A percentile compares a stretch with the other conserved stretches of the same genome.
phyloP scores from a whole-genome alignment of 768 basidiomycete species.

The Tylopilus balloui region DNA sequence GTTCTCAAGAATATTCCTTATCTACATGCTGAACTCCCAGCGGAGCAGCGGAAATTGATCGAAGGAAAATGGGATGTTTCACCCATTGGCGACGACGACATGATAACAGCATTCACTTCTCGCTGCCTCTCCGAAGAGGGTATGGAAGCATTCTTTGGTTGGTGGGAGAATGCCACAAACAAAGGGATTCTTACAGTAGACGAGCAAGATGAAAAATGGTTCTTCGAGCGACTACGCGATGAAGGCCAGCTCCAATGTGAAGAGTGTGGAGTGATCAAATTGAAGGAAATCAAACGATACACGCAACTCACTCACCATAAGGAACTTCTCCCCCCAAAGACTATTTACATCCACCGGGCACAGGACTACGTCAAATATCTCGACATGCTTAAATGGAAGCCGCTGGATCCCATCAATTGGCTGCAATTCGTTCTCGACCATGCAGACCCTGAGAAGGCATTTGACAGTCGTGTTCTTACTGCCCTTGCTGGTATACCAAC shows the following conservation, averaged over 20 bases:
- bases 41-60: neutral
- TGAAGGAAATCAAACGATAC: neutral
- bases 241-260: neutral
- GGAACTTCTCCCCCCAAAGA: neutral
- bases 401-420: neutral
- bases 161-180: neutral
- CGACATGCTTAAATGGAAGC: neutral
- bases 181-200: neutral
- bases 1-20: neutral
- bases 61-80: neutral
- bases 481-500: neutral
- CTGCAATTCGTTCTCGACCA: neutral
- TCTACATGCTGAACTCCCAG: neutral
- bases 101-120: neutral
- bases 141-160: neutral
- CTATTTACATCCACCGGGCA: neutral
- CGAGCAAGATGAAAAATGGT: neutral
- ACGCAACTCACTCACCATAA: neutral
- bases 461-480: neutral
- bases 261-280: neutral
- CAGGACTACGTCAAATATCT: neutral
- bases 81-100: neutral
- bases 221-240: neutral
- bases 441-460: neutral
- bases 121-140: neutral